Evolutionary conservation across 2,329 filamentous ascomycete species (phyloP), one percentile per base, ranked within the genome.

Genomic region (Epichloe bromicola): DNA sequence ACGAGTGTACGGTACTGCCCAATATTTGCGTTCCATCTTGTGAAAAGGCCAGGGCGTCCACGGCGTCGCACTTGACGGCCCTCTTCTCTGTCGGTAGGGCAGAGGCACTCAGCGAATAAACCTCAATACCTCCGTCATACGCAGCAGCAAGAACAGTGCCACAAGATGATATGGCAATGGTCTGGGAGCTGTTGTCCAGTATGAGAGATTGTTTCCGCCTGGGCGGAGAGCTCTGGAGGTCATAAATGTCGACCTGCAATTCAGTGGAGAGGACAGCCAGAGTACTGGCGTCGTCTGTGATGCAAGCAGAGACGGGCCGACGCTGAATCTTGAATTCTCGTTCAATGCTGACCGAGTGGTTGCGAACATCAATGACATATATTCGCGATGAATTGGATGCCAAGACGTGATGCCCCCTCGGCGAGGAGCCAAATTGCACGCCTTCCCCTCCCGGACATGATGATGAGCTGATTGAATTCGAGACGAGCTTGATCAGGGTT

Each of bases 81-180:
- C 87, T 76, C 59, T 84, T 76, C 57, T 89, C 84, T 0, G 79
- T 85, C 12, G 78, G 66, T 30, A 83, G 60, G 26, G 79, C 80
- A 49, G 74, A 78, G 2, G 82, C 73, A 46, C 79, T 79, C 39
- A 95, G 70, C 5, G 88, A 86, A 30, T 86, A 82, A 0, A 95
- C 86, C 65, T 95, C 89, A 55, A 95, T 90, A n/a, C 86, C 87
- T 51, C 86, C 86, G 61, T 88, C 82, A 65, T 90, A 94, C 7
- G 88, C 88, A 15, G 88, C 85, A 23, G 89, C 89, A 44, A 95
- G 69, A 14, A 95, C 86, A 42, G 83, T 82, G 23, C 87, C 88
- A 56, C 85, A 86, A 1, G 88, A 87, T 0, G 88, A 91, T 33
- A 95, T 70, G 15, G 86, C 83, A 56, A 95, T 85, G 14, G 87